Conservation (phyloP, 306 rosid genomes). For the Inga oerstediana region DNA sequence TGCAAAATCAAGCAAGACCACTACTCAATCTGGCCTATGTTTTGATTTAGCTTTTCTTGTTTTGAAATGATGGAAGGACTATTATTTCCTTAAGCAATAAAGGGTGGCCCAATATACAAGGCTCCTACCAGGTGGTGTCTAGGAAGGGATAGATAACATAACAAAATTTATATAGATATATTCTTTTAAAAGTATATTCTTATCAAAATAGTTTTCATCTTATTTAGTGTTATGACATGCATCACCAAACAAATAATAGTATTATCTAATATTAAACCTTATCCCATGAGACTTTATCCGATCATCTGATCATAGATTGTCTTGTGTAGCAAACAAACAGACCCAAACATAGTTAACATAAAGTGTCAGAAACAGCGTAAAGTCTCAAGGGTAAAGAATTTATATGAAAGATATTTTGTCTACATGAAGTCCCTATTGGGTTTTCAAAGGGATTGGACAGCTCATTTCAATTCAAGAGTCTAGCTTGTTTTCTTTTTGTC, state of each 20-base stretch:
- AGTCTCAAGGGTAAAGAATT: not conserved
- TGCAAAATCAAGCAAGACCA: too few relatives aligned
- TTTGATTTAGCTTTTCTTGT: too few relatives aligned
- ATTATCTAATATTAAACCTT: not conserved
- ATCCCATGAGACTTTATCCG: not conserved
- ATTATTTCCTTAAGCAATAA: not conserved
- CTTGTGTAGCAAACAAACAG: not conserved
- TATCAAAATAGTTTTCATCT: not conserved
- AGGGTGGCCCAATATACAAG: too few relatives aligned
- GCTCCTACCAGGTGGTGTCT: too few relatives aligned
- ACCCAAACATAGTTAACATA: not conserved
- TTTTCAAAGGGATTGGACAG: not conserved
- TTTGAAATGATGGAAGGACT: too few relatives aligned
- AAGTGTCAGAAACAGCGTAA: not conserved
- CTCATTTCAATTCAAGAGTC: not conserved
- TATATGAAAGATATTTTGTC: not conserved
- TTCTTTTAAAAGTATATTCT: not conserved
- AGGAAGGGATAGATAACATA: not conserved
- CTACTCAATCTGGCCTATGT: too few relatives aligned
- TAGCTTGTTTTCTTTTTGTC: too few relatives aligned
- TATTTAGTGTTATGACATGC: not conserved
- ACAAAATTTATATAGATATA: too few relatives aligned
- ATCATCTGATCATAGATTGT: not conserved
- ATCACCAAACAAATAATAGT: too few relatives aligned
- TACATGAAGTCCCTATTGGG: not conserved